Evolutionary conservation across 202 grass and related monocot genomes (phyloP).

Genomic region (Schoenoplectus triqueter): DNA sequence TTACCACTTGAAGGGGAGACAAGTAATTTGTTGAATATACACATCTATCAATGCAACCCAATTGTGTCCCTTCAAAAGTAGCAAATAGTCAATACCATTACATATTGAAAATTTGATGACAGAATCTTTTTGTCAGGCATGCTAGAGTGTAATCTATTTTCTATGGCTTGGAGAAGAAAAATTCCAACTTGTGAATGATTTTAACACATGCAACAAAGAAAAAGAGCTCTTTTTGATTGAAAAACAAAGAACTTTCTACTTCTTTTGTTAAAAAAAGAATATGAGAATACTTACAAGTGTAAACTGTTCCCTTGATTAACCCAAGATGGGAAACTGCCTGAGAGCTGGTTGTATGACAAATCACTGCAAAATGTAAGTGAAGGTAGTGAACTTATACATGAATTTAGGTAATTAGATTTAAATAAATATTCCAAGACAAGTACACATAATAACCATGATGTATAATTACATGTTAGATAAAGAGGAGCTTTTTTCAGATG

Average conservation of each 20-base stretch:
- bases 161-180: neutral
- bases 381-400: neutral
- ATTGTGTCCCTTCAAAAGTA: too few species aligned
- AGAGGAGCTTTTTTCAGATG: slow-evolving; percentile 49
- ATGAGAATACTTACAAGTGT: slow-evolving; percentile 58
- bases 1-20: too few species aligned
- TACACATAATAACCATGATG: neutral
- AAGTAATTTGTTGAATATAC: neutral
- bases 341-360: slow-evolving; percentile 87
- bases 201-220: too few species aligned
- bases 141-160: too few species aligned
- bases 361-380: slow-evolving; percentile 52
- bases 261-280: neutral
- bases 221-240: too few species aligned
- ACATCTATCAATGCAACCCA: neutral
- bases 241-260: too few species aligned
- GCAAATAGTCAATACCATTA: too few species aligned
- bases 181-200: neutral
- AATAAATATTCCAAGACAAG: neutral
- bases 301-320: slow-evolving; percentile 37
- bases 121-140: too few species aligned
- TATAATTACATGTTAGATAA: slow-evolving; percentile 54
- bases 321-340: slow-evolving; percentile 86
- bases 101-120: too few species aligned
- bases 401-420: neutral